Evolutionary conservation across 2,329 filamentous ascomycete genomes (phyloP).

Genomic region (Stachybotrys chartarum): DNA sequence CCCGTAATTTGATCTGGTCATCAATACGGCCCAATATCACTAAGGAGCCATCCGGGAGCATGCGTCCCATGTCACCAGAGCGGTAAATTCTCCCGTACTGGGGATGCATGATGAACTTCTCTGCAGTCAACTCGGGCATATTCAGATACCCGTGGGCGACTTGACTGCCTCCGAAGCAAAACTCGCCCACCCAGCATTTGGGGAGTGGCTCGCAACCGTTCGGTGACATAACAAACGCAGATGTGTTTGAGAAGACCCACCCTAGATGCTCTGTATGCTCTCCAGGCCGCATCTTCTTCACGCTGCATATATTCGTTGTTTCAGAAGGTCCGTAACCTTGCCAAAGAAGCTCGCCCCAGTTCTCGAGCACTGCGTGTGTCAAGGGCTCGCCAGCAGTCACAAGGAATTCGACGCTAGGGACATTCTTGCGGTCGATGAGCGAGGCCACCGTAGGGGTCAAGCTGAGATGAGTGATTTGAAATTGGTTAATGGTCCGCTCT

Average conservation of each 20-base stretch:
- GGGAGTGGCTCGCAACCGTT: constrained; percentile 49
- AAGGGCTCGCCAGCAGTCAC: constrained; percentile 78
- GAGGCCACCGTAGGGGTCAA: constrained; percentile 81
- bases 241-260: constrained; percentile 66
- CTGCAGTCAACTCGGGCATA: constrained; percentile 50
- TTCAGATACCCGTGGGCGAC: constrained; percentile 70
- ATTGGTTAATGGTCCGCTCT: constrained; percentile 54
- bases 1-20: constrained; percentile 75
- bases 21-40: constrained; percentile 68
- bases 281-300: constrained; percentile 51
- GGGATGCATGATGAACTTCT: constrained; percentile 64
- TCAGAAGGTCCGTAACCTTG: constrained; percentile 83
- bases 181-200: constrained; percentile 67
- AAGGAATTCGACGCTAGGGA: constrained; percentile 66
- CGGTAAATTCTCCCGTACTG: constrained; percentile 68
- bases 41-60: constrained; percentile 71
- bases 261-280: constrained; percentile 73
- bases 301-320: constrained; percentile 80
- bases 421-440: constrained; percentile 59
- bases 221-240: constrained; percentile 54
- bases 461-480: constrained; percentile 71
- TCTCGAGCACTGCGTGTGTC: constrained; percentile 60
- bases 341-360: constrained; percentile 65
- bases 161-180: constrained; percentile 83
- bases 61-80: constrained; percentile 73